Conservation (phyloP, 169 alveolate species). For the Eimeria falciformis region DNA sequence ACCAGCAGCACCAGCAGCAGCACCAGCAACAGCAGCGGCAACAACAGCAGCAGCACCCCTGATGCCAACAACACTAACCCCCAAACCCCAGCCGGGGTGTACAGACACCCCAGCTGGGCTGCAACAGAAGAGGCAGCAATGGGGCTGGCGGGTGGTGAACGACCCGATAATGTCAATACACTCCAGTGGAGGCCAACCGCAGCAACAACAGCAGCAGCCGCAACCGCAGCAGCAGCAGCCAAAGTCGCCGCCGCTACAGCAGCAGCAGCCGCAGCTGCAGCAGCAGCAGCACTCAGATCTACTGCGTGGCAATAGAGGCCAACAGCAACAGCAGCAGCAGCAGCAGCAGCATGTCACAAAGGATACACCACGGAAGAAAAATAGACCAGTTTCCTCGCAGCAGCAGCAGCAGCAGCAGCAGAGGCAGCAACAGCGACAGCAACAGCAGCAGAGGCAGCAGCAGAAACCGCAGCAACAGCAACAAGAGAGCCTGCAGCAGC, state of each 20-base stretch:
- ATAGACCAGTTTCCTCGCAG: too few species aligned
- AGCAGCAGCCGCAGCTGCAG: not conserved
- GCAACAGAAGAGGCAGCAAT: too few species aligned
- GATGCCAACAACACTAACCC: too few species aligned
- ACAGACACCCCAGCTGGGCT: too few species aligned
- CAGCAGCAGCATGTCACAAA: not conserved
- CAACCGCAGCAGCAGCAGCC: not conserved
- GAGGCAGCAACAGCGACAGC: not conserved
- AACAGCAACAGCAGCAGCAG: slow-evolving; percentile 5
- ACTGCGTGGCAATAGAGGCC: not conserved
- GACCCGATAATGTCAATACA: too few species aligned
- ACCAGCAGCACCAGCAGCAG: not conserved
- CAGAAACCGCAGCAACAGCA: slow-evolving; percentile 1
- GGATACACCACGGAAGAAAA: not conserved
- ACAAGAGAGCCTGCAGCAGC: not conserved
- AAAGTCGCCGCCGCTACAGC: not conserved
- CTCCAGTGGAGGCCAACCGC: too few species aligned
- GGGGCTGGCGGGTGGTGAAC: too few species aligned
- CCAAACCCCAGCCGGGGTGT: too few species aligned
- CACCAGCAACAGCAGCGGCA: not conserved
- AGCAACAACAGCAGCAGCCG: slow-evolving; percentile 18
- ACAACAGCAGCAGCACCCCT: not conserved
- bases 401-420: slow-evolving; percentile 16
- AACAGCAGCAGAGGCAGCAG: not conserved
- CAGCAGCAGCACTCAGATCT: not conserved